Evolutionary conservation across 2,329 filamentous ascomycete genomes (phyloP), one percentile per base, ranked within the genome.

Genomic region (Trichoderma arundinaceum): DNA sequence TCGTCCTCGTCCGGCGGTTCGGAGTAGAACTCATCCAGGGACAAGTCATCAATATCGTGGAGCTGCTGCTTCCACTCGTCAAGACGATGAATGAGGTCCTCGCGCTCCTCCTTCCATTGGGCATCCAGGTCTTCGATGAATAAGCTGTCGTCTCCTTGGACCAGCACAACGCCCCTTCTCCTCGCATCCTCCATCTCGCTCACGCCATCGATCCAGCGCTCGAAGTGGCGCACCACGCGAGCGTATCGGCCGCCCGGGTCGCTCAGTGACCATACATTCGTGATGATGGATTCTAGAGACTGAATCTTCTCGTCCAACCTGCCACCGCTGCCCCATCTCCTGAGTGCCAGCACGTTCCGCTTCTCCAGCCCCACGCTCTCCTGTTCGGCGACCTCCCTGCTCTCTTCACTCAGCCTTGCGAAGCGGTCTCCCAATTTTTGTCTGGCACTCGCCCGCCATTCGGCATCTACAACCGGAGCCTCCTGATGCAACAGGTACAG

Each of bases 401-500:
- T 75, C n/a, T 74, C 76, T 8, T 58, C 68, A 0, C 74, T 76
- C 12, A 85, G 70, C 9, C 68, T 69, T 1, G 70, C 72, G 70
- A 88, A 88, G 15, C 81, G 80, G 1, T 58, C 69, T 0, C 79
- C 79, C 3, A 90, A 78, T 58, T 79, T 80, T 6, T 69, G 66
- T 65, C 80, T 80, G 1, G 88, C 88, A 70, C 84, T 88, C 2
- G 77, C 81, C 66, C 82, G 81, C 86, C 88, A 91, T 62, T 82
- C 77, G 3, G 73, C 71, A 1, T 80, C 73, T 0, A 82, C 81
- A 3, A 73, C 67, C 1, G 74, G 75, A 3, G 84, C 82, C 61
- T 83, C 82, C 68, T 84, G 82, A 74, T 90, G 88, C 22, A 91
- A 74, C 7, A 91, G 77, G 56, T 89, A 86, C 7, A 91, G 79